Evolutionary conservation across 2,329 filamentous ascomycete genomes (phyloP).

Genomic region (Microcyclosporella mali): DNA sequence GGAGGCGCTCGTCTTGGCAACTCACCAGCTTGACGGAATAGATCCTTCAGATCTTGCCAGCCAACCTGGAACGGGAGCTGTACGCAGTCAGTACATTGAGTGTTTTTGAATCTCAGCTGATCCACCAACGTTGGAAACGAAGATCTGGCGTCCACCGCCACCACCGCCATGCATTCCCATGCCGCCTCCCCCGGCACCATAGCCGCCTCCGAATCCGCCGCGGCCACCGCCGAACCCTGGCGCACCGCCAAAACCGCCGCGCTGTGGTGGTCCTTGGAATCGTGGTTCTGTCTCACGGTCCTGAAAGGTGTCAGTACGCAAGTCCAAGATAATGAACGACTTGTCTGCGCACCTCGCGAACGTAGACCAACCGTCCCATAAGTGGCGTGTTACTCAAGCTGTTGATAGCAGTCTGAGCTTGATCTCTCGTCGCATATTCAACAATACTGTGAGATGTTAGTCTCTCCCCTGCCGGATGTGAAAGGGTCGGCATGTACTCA

Average conservation of each 20-base stretch:
- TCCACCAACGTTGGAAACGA: conserved; percentile 90
- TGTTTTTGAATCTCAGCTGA: conserved; percentile 6
- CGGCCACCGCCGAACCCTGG: conserved; percentile 52
- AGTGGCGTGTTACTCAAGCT: conserved; percentile 98
- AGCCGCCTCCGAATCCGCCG: conserved; percentile 47
- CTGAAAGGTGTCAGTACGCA: conserved; percentile 42
- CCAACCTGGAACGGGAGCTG: conserved; percentile 96
- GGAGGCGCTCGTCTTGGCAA: conserved; percentile 30
- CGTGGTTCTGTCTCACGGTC: conserved; percentile 97
- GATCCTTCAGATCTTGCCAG: conserved; percentile 98
- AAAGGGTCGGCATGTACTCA: conserved; percentile 49
- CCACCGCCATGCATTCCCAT: conserved; percentile 46
- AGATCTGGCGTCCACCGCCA: conserved; percentile 80
- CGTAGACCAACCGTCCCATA: conserved; percentile 97
- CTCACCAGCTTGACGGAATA: conserved; percentile 97
- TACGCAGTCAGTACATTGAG: conserved; percentile 18
- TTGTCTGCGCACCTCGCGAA: conserved; percentile 68
- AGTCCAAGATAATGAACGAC: not conserved
- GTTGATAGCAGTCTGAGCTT: conserved; percentile 95
- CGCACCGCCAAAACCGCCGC: conserved; percentile 56
- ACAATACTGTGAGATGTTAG: conserved; percentile 67
- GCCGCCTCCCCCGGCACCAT: conserved; percentile 35
- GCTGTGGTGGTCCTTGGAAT: conserved; percentile 46
- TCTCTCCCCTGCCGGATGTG: not conserved
- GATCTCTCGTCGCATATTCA: conserved; percentile 99